These are phyloP conservation scores for Polysphondylium violaceum DNA, from an alignment of 78 protist species.

Conservation along the genomic window DNA sequence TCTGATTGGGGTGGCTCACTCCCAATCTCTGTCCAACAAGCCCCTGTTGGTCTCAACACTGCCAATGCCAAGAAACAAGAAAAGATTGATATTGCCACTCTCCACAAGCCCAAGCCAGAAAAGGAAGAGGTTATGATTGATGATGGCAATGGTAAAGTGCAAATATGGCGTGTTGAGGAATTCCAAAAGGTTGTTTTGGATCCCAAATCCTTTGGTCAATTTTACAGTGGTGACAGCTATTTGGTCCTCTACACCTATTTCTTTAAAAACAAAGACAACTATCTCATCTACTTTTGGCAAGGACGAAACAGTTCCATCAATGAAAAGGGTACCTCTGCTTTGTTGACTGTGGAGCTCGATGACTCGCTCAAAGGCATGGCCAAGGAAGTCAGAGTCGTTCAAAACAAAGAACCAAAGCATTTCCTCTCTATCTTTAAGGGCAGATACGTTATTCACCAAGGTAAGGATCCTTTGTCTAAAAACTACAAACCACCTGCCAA, in stretches of 20 bases:
- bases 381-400: constrained; percentile 85
- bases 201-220: constrained; percentile 46
- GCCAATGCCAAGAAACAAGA: constrained; percentile 64
- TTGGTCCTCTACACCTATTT: constrained; percentile 78
- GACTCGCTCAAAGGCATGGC: constrained; percentile 85
- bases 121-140: constrained; percentile 84
- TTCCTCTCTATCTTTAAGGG: constrained; percentile 75
- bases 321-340: constrained; percentile 81
- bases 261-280: constrained; percentile 83
- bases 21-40: constrained; percentile 66
- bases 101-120: constrained; percentile 57
- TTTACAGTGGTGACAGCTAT: constrained; percentile 86
- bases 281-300: constrained; percentile 86
- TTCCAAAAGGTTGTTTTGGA: constrained; percentile 61
- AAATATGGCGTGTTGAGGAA: constrained; percentile 84
- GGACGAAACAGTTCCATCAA: constrained; percentile 76
- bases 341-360: constrained; percentile 84
- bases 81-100: constrained; percentile 36
- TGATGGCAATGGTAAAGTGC: constrained; percentile 75
- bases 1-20: constrained; percentile 82
- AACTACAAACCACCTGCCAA: constrained; percentile 48
- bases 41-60: constrained; percentile 72
- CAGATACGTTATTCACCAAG: constrained; percentile 60
- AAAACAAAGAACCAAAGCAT: constrained; percentile 85
- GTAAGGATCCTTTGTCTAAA: constrained; percentile 65